Evolutionary conservation across 176 grass and related monocot species (phyloP).

Genomic region (Oryza glumipatula): DNA sequence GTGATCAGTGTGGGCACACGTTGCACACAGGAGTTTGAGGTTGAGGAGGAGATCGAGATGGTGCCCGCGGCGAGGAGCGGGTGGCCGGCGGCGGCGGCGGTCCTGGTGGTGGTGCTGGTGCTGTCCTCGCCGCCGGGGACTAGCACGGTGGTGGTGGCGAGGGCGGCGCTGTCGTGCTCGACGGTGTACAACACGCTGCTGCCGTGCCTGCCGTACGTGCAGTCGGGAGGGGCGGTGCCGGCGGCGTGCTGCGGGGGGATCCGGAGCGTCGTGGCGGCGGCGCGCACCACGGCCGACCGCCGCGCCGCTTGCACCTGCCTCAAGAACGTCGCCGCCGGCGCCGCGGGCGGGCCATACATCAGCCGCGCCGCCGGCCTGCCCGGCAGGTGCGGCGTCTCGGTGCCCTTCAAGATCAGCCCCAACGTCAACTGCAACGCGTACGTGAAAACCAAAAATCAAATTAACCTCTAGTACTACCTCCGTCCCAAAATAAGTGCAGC

Average conservation of each 20-base stretch:
- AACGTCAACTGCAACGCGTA: conserved; percentile 58
- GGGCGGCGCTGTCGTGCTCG: conserved; percentile 44
- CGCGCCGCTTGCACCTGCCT: conserved; percentile 61
- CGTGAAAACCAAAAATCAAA: background rate
- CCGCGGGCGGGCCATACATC: conserved; percentile 27
- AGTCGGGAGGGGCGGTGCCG: conserved; percentile 45
- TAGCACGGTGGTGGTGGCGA: background rate
- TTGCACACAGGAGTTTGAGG: background rate
- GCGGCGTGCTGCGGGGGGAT: conserved; percentile 53
- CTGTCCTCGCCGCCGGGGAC: background rate
- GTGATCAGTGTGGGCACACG: no score
- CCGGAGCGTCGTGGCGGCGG: conserved; percentile 31
- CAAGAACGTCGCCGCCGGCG: conserved; percentile 44
- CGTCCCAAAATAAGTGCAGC: no score
- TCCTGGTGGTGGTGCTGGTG: conserved; percentile 4
- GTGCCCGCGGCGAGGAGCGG: background rate
- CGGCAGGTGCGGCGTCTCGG: conserved; percentile 36
- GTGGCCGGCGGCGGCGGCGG: background rate
- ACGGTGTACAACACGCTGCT: conserved; percentile 60
- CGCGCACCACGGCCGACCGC: conserved; percentile 34
- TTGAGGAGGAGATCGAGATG: background rate
- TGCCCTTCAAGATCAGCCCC: conserved; percentile 56
- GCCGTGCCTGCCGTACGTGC: conserved; percentile 63
- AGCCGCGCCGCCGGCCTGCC: conserved; percentile 55
- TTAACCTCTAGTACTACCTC: background rate